Evolutionary conservation across 768 basidiomycete species (phyloP).

Genomic region (Mycena capillaripes): DNA sequence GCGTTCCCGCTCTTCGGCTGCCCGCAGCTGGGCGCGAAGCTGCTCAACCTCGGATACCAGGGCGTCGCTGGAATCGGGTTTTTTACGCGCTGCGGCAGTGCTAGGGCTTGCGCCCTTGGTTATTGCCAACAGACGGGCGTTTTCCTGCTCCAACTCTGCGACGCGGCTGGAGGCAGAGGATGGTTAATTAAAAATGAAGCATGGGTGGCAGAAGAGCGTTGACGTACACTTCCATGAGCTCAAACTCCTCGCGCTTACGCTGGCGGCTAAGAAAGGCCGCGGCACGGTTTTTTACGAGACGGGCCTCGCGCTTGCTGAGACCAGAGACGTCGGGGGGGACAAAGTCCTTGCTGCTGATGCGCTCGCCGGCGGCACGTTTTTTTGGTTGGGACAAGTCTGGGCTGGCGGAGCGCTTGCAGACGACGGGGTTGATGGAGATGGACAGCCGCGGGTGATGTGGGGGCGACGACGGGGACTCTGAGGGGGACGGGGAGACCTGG

Average conservation of each 20-base stretch:
- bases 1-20: slow-evolving; percentile 75
- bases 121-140: slow-evolving; percentile 76
- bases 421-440: slow-evolving; percentile 52
- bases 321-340: slow-evolving; percentile 91
- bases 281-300: slow-evolving; percentile 92
- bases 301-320: slow-evolving; percentile 90
- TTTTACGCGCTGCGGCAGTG: slow-evolving; percentile 43
- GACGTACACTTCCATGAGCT: slow-evolving; percentile 90
- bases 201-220: slow-evolving; percentile 35
- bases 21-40: slow-evolving; percentile 74
- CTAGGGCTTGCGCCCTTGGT: slow-evolving; percentile 57
- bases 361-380: slow-evolving; percentile 62
- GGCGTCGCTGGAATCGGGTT: slow-evolving; percentile 48
- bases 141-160: slow-evolving; percentile 87
- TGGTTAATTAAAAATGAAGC: slow-evolving; percentile 28
- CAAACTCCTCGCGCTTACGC: slow-evolving; percentile 93
- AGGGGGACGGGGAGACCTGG: slow-evolving; percentile 49
- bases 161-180: slow-evolving; percentile 70
- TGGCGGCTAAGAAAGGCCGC: slow-evolving; percentile 93
- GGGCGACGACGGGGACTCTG: slow-evolving; percentile 51
- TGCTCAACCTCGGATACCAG: slow-evolving; percentile 74
- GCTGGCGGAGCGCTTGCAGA: slow-evolving; percentile 61
- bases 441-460: slow-evolving; percentile 48
- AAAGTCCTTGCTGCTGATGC: slow-evolving; percentile 82
- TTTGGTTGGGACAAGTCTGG: slow-evolving; percentile 55